A percentile compares a stretch with the other conserved stretches of the same genome.
Evolutionary conservation across 2,329 filamentous ascomycete genomes (phyloP).

Genomic region (Coniella lustricola): DNA sequence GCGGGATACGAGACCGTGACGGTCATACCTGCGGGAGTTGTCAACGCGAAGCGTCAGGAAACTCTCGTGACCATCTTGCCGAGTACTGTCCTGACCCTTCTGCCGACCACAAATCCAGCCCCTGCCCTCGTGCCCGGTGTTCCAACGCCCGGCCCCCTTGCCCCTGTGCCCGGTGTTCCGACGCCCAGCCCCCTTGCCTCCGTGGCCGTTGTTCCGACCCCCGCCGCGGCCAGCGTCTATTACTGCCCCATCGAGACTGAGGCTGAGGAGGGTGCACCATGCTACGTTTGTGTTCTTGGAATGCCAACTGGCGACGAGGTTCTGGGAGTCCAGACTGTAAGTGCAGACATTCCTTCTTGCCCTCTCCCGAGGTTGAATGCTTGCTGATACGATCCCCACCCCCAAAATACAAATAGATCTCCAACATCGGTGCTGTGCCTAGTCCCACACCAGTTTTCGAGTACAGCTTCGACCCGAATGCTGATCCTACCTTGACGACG

Average conservation of each 20-base stretch:
- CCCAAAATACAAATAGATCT: neutral
- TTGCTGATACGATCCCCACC: neutral
- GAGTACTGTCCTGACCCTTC: too few species aligned
- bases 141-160: too few species aligned
- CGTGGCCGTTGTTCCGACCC: neutral
- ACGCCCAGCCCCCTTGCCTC: neutral
- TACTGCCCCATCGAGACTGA: neutral
- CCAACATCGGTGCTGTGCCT: neutral
- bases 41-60: too few species aligned
- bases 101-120: too few species aligned
- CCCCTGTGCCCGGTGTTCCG: too few species aligned
- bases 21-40: too few species aligned
- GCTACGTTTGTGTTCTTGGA: neutral
- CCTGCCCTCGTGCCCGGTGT: too few species aligned
- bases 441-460: slow-evolving; percentile 1
- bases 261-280: neutral
- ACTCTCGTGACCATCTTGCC: neutral
- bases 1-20: too few species aligned
- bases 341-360: neutral
- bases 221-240: neutral
- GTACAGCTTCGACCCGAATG: neutral
- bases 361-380: neutral
- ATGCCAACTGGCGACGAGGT: neutral
- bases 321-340: neutral
- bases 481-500: neutral